phyloP scores from a whole-genome alignment of 2,329 filamentous ascomycete genomes.

The Epichloe amarillans region DNA sequence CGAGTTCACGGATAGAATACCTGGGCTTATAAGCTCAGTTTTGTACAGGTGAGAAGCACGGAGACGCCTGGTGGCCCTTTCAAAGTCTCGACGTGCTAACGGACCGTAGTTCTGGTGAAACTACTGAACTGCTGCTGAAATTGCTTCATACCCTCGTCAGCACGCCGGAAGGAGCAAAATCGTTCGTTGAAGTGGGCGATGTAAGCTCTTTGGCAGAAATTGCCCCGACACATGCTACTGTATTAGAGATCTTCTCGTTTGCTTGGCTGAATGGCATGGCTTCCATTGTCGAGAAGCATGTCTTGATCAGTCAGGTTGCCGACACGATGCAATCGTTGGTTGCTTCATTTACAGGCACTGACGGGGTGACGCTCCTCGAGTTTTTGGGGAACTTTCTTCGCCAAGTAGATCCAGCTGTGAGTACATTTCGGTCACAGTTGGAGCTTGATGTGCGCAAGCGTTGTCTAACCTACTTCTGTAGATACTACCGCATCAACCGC shows the following conservation, averaged over 20 bases:
- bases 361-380: slow-evolving; percentile 44
- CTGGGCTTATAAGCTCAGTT: slow-evolving; percentile 37
- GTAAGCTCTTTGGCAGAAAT: slow-evolving; percentile 42
- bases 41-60: slow-evolving; percentile 32
- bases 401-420: slow-evolving; percentile 34
- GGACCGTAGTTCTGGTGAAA: slow-evolving; percentile 30
- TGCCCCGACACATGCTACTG: slow-evolving; percentile 38
- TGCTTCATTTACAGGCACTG: slow-evolving; percentile 42
- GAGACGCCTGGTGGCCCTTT: too few relatives aligned
- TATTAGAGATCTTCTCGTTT: slow-evolving; percentile 40
- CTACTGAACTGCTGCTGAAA: slow-evolving; percentile 39
- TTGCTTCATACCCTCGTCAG: slow-evolving; percentile 43
- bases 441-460: too few relatives aligned
- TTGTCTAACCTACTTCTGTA: slow-evolving; percentile 12
- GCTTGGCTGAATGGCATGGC: slow-evolving; percentile 41
- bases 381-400: slow-evolving; percentile 42
- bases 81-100: too few relatives aligned
- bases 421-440: slow-evolving; percentile 7
- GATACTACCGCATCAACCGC: slow-evolving; percentile 34
- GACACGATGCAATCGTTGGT: slow-evolving; percentile 33
- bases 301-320: slow-evolving; percentile 29
- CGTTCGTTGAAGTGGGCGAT: slow-evolving; percentile 36
- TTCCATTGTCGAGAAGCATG: slow-evolving; percentile 15
- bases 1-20: slow-evolving; percentile 39
- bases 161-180: slow-evolving; percentile 33